Base-by-base conservation (phyloP, 1,284 basidiomycete species). In the Ceratobasidium sp. region DNA sequence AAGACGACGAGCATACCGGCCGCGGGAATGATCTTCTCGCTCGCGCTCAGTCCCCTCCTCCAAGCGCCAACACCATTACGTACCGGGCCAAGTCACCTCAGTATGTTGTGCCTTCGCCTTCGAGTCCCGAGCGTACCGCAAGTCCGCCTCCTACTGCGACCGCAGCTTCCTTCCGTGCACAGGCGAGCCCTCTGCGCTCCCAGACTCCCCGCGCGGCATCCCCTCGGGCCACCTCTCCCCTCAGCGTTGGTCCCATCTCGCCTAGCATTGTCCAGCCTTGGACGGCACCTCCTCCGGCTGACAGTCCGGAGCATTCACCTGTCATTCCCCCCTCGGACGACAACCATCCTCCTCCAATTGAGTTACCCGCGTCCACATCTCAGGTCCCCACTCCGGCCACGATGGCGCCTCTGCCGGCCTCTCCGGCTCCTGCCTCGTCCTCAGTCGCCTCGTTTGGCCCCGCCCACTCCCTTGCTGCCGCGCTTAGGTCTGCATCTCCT, bases 1-100 rank as follows among this genome's bases (percentile, higher is more conserved):
- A 88, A 37, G 88, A 85, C 43, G 87, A 86, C 1, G 88, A 88
- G 62, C 83, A 86, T 1, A 34, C 41, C 31, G 31, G 31, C 39
- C 66, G 66, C 27, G 66, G 66, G 8, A 69, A 58, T 27, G 53
- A 58, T n/a, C 56, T 74, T 7, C 16, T 54, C 41, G 27, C 74
- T 13, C 74, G 63, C 63, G 63, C 74, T 53, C 62, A 74, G 54
- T 66, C 61, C 4, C 63, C 74, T 6, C 34, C 41, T 34, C 9
- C 37, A 9, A 24, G 49, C 58, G 43, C 72, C 61, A 24, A 58
- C 43, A 56, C 62, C 11, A 14, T 46, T 19, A 48, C 66, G 3
- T 62, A 51, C 54, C 54, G 41, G 16, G 49, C 61, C 59, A 73
- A 74, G 46, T 66, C 56, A n/a, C 53, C 74, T 61, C 54, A 49